Evolutionary conservation across 306 rosid species (phyloP).

Genomic region (Luffa acutangula): DNA sequence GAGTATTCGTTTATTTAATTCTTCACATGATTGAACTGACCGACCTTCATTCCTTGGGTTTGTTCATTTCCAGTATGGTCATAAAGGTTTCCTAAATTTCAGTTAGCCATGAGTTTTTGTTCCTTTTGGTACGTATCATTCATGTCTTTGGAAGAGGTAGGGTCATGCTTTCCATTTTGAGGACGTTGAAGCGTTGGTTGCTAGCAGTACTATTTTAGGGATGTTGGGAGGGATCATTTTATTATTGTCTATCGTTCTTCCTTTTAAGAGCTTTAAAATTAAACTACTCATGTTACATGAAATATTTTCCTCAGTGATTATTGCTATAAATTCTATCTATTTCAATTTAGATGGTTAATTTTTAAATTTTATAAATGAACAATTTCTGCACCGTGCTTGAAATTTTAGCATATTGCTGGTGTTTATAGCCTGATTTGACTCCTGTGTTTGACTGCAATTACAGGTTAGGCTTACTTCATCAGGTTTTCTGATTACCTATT

Average conservation of each 20-base stretch:
- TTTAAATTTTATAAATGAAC: neutral
- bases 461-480: constrained; percentile 35
- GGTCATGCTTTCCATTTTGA: neutral
- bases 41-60: neutral
- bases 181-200: neutral
- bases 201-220: neutral
- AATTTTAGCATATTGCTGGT: neutral
- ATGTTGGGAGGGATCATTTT: neutral
- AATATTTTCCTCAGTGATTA: neutral
- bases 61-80: neutral
- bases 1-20: neutral
- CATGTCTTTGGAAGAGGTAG: neutral
- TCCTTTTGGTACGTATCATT: neutral
- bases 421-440: constrained; percentile 24
- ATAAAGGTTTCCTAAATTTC: neutral
- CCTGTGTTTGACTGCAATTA: constrained; percentile 29
- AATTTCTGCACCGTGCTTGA: neutral
- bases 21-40: neutral
- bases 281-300: neutral
- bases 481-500: constrained; percentile 32
- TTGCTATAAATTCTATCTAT: neutral
- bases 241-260: neutral
- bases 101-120: neutral
- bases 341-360: neutral
- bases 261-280: neutral